A percentile compares a stretch with the other conserved stretches of the same genome.
phyloP scores from a whole-genome alignment of 2,329 filamentous ascomycete species.

The Xylariaceae sp. region DNA sequence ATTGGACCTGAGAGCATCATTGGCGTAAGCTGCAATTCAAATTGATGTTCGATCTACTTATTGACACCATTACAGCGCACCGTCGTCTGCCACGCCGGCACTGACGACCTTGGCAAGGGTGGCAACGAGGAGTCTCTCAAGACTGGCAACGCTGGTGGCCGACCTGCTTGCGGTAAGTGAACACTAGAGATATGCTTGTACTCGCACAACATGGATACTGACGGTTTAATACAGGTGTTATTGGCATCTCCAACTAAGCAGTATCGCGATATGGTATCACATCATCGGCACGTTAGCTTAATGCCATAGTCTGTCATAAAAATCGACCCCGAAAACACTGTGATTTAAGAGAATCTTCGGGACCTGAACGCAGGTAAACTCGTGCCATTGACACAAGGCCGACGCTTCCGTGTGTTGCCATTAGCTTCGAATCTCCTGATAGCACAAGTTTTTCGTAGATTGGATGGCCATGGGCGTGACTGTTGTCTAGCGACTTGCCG shows the following conservation, averaged over 20 bases:
- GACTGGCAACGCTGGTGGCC: conserved; percentile 91
- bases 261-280: no score
- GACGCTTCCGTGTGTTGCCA: no score
- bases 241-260: conserved; percentile 76
- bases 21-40: conserved; percentile 61
- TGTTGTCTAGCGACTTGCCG: no score
- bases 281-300: no score
- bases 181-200: neutral
- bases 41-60: conserved; percentile 1
- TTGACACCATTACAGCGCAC: conserved; percentile 62
- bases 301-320: no score
- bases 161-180: conserved; percentile 85
- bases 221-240: conserved; percentile 58
- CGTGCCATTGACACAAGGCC: no score
- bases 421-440: no score
- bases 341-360: no score
- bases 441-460: no score
- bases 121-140: conserved; percentile 93
- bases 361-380: no score
- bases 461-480: no score
- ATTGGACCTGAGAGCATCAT: conserved; percentile 94
- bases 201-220: neutral
- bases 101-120: conserved; percentile 93
- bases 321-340: no score
- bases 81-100: conserved; percentile 89